phyloP scores from a whole-genome alignment of 192 early-diverging fungal genomes.

The Paraglomus brasilianum region DNA sequence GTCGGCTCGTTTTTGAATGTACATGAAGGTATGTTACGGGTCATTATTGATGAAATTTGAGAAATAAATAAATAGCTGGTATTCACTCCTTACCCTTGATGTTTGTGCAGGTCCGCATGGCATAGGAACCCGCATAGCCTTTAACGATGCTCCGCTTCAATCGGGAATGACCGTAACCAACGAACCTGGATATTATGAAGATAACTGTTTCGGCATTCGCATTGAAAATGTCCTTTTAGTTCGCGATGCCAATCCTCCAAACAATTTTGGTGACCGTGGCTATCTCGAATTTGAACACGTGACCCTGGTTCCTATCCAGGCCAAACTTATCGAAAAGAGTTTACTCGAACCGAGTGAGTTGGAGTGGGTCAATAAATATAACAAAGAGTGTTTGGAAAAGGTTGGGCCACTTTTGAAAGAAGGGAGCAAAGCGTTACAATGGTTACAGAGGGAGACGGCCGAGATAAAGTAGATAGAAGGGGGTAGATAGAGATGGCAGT shows the following conservation, averaged over 20 bases:
- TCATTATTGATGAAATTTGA: not conserved
- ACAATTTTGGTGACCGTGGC: constrained; percentile 83
- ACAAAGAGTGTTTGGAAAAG: constrained; percentile 70
- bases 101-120: constrained; percentile 73
- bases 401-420: constrained; percentile 77
- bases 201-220: constrained; percentile 95
- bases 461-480: too few species aligned
- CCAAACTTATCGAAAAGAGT: constrained; percentile 71
- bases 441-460: constrained; percentile 81
- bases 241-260: constrained; percentile 62
- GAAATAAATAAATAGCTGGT: not conserved
- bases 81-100: not conserved
- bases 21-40: constrained; percentile 62
- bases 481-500: not conserved
- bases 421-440: constrained; percentile 65
- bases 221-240: constrained; percentile 94
- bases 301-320: constrained; percentile 86
- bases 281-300: constrained; percentile 92
- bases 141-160: constrained; percentile 74
- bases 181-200: constrained; percentile 97
- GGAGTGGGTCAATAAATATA: constrained; percentile 88
- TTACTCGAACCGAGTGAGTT: constrained; percentile 74
- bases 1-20: constrained; percentile 95
- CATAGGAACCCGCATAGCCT: constrained; percentile 73
- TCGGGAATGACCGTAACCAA: constrained; percentile 96